Conservation (phyloP, 306 rosid genomes). For the Begonia fuchsioides region DNA sequence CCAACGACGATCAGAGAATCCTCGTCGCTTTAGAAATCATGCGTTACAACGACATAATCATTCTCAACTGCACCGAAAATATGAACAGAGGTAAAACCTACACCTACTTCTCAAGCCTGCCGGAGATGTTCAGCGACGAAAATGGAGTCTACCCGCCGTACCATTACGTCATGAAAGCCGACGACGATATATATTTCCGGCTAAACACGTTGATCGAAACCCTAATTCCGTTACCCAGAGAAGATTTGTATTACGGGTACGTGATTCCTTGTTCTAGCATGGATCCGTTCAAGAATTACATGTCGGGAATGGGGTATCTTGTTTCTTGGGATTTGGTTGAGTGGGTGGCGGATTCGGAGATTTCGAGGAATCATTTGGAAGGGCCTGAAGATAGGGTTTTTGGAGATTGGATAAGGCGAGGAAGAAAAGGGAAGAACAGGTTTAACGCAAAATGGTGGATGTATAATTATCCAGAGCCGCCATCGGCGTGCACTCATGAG, state of each 20-base stretch:
- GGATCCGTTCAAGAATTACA: constrained; percentile 77
- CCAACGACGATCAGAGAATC: constrained; percentile 71
- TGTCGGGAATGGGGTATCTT: constrained; percentile 96
- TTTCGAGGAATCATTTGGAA: constrained; percentile 50
- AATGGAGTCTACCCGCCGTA: constrained; percentile 45
- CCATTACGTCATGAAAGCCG: constrained; percentile 81
- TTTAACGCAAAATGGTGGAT: constrained; percentile 86
- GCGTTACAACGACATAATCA: constrained; percentile 67
- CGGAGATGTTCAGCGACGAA: constrained; percentile 40
- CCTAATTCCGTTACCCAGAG: constrained; percentile 41
- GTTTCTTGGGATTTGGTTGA: constrained; percentile 86
- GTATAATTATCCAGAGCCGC: constrained; percentile 85
- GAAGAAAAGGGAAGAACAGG: constrained; percentile 44
- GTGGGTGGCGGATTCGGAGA: constrained; percentile 65
- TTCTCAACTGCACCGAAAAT: constrained; percentile 79
- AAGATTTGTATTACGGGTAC: constrained; percentile 80
- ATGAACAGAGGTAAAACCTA: constrained; percentile 92
- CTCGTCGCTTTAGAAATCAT: constrained; percentile 63
- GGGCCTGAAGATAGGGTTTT: constrained; percentile 83
- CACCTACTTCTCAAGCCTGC: constrained; percentile 59
- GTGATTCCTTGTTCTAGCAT: constrained; percentile 90
- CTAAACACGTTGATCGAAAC: constrained; percentile 49
- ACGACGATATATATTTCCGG: constrained; percentile 64
- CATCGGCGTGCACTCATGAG: constrained; percentile 58
- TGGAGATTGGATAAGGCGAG: constrained; percentile 70